Base-by-base conservation (phyloP, 2,329 filamentous ascomycete genomes). In the Fusarium continuum region DNA sequence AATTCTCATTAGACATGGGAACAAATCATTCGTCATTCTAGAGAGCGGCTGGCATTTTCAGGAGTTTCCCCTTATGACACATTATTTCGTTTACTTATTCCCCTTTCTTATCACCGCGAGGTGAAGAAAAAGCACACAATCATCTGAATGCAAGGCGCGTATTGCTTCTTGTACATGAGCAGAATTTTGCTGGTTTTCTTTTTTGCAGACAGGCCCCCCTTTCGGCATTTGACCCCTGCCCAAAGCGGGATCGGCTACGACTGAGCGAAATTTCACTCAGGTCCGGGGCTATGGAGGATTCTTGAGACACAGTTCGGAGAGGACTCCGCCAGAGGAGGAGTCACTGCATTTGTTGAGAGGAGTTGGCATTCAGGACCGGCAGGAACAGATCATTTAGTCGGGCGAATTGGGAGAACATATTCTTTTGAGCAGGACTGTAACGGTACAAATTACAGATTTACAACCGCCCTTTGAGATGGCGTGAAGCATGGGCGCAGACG, bases 11-110 rank as follows among this genome's bases (percentile, higher is more conserved):
- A 60, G 65, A 65, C 31, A 65, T 63, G 57, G 57, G 62, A 64
- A 45, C 23, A 31, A n/a, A n/a, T n/a, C 13, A 22, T 34, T 61
- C 47, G 65, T 69, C 45, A 66, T 63, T 60, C 56, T 67, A 69
- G 65, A 65, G 36, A 70, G 65, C 65, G 63, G 54, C 40, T 51
- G 51, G 64, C 68, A 70, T 67, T 61, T 66, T 57, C 61, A 60
- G 63, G 68, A 67, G 65, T 69, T 69, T 61, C 19, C 48, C 52
- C 25, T 61, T 49, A 61, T 49, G 32, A 64, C 53, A 56, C 54
- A 55, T 61, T 54, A 31, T 57, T 51, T 55, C 26, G 9, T 48
- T 63, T 58, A 40, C 38, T 45, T 55, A 66, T 64, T 62, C 46
- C 61, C 56, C 56, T 38, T 62, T 65, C 36, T 50, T 55, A 35